Conservation (phyloP, 768 basidiomycete species). For the Lactifluus volemus region DNA sequence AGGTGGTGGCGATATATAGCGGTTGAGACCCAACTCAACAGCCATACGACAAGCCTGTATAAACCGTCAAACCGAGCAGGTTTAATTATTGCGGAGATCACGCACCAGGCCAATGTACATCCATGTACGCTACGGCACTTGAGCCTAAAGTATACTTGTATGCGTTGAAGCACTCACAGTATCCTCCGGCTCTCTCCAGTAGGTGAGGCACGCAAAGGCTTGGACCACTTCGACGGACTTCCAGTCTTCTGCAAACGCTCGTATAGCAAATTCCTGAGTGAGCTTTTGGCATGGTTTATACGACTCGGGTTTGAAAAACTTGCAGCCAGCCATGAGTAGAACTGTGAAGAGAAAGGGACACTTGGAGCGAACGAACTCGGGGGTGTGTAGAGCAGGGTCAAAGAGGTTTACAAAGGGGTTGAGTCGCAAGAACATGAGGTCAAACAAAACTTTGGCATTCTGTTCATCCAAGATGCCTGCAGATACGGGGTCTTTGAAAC, state of each 20-base stretch:
- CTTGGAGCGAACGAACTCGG: constrained; percentile 66
- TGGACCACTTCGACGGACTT: constrained; percentile 83
- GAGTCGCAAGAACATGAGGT: constrained; percentile 70
- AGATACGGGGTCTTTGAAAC: constrained; percentile 57
- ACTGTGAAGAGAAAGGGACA: constrained; percentile 82
- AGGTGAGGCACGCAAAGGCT: constrained; percentile 80
- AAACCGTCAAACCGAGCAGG: not conserved
- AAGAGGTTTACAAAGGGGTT: constrained; percentile 88
- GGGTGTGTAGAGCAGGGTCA: constrained; percentile 79
- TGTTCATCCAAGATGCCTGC: constrained; percentile 62
- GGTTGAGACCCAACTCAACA: constrained; percentile 73
- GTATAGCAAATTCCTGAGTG: constrained; percentile 63
- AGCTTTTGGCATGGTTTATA: constrained; percentile 64
- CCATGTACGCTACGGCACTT: constrained; percentile 59
- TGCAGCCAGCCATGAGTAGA: constrained; percentile 75
- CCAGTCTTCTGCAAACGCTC: constrained; percentile 71
- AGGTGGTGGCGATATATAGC: constrained; percentile 48
- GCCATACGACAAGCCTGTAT: constrained; percentile 78
- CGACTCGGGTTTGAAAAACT: constrained; percentile 66
- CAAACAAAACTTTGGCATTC: constrained; percentile 65
- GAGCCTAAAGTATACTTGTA: not conserved
- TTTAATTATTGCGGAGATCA: constrained; percentile 4
- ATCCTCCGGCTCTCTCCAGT: constrained; percentile 86
- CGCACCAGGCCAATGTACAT: constrained; percentile 79
- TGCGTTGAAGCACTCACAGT: constrained; percentile 39